A percentile compares a stretch with the other conserved stretches of the same genome.
Evolutionary conservation across 31 red algal genomes (phyloP).

Genomic region (Asparagopsis taxiformis): DNA sequence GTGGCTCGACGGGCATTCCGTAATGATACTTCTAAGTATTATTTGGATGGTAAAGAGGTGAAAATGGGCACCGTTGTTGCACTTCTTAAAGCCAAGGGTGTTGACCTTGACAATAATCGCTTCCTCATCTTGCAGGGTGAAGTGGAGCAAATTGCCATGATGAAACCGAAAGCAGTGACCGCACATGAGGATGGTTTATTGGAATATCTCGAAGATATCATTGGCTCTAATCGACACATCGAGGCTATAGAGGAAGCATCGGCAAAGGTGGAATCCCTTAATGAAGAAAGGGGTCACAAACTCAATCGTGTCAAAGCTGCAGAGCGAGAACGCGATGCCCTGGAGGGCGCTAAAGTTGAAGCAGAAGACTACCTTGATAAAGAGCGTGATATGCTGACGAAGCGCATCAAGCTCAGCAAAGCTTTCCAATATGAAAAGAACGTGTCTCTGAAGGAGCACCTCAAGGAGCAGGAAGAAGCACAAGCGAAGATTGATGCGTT

Average conservation of each 20-base stretch:
- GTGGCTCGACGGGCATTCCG: slow-evolving; percentile 70
- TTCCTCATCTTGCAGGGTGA: slow-evolving; percentile 98
- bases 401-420: slow-evolving; percentile 38
- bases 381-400: slow-evolving; percentile 62
- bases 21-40: slow-evolving; percentile 84
- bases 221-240: slow-evolving; percentile 81
- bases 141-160: slow-evolving; percentile 94
- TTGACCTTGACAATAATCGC: slow-evolving; percentile 93
- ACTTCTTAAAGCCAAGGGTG: slow-evolving; percentile 76
- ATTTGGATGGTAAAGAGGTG: slow-evolving; percentile 58
- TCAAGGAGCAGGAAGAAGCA: slow-evolving; percentile 19
- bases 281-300: slow-evolving; percentile 80
- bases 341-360: slow-evolving; percentile 80
- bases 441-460: slow-evolving; percentile 8
- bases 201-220: slow-evolving; percentile 98
- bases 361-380: slow-evolving; percentile 86
- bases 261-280: slow-evolving; percentile 68
- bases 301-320: slow-evolving; percentile 87
- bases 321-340: slow-evolving; percentile 71
- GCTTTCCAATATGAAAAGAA: slow-evolving; percentile 6
- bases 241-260: slow-evolving; percentile 62
- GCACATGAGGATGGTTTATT: slow-evolving; percentile 89
- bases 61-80: slow-evolving; percentile 69
- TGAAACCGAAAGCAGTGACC: slow-evolving; percentile 80
- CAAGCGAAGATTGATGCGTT: slow-evolving; percentile 32